phyloP scores from a whole-genome alignment of 129 eudicot species.

The Kitagawia praeruptora region DNA sequence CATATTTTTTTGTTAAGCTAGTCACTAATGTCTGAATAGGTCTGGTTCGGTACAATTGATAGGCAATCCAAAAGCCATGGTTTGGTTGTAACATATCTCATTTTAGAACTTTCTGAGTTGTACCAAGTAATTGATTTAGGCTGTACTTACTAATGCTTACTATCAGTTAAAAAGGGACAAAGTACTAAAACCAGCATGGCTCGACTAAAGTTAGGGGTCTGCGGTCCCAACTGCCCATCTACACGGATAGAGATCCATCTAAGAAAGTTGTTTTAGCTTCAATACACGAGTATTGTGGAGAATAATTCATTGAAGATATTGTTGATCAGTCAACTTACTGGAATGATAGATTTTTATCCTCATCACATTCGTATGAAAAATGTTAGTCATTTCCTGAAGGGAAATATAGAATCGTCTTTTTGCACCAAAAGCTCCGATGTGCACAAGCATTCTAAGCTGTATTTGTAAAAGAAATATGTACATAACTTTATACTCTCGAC shows the following conservation, averaged over 20 bases:
- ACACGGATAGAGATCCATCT: background rate
- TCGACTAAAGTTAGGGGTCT: background rate
- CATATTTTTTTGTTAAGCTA: background rate
- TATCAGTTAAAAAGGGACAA: background rate
- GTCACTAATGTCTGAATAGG: background rate
- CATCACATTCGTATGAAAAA: background rate
- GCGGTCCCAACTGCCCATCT: background rate
- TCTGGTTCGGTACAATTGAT: background rate
- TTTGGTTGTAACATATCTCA: background rate
- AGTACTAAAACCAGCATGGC: background rate
- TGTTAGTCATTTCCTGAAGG: background rate
- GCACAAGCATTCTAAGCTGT: background rate
- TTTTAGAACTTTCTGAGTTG: background rate
- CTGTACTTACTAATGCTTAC: background rate
- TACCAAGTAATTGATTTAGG: background rate
- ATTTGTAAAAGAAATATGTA: background rate
- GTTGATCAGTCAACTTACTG: background rate
- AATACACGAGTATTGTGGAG: background rate
- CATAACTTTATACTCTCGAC: background rate
- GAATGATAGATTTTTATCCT: background rate
- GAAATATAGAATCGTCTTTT: background rate
- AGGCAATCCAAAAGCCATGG: background rate
- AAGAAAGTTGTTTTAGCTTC: background rate
- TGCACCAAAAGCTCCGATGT: background rate
- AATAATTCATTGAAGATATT: background rate